Evolutionary conservation across 2,329 filamentous ascomycete genomes (phyloP).

Genomic region (Rachicladosporium sp.): DNA sequence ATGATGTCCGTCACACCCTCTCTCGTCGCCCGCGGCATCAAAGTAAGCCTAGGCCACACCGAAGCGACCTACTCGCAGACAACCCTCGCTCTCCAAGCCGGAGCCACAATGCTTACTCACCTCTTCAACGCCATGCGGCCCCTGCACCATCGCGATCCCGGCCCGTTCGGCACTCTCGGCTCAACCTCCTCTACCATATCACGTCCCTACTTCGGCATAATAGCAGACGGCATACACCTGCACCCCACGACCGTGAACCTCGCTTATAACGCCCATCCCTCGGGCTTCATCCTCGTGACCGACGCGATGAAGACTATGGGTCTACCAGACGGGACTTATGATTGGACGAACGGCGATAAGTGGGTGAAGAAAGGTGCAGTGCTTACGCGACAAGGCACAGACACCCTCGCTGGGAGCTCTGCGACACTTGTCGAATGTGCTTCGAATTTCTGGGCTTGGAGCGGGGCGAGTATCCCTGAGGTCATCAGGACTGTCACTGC

Average conservation of each 20-base stretch:
- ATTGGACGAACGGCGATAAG: constrained; percentile 64
- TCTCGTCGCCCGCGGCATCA: constrained; percentile 52
- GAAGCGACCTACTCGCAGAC: constrained; percentile 79
- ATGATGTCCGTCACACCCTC: constrained; percentile 52
- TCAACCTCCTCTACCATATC: constrained; percentile 30
- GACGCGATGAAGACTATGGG: constrained; percentile 89
- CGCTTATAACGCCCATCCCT: constrained; percentile 72
- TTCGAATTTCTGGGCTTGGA: constrained; percentile 68
- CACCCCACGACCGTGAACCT: constrained; percentile 83
- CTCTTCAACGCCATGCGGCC: constrained; percentile 90
- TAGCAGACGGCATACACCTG: constrained; percentile 79
- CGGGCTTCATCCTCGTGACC: constrained; percentile 77
- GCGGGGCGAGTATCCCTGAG: constrained; percentile 53
- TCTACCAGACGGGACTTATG: constrained; percentile 69
- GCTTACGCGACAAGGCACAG: constrained; percentile 63
- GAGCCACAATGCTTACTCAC: constrained; percentile 82
- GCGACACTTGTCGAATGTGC: constrained; percentile 61
- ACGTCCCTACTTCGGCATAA: constrained; percentile 76
- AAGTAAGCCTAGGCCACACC: constrained; percentile 74
- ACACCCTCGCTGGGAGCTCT: constrained; percentile 53
- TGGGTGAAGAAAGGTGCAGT: constrained; percentile 60
- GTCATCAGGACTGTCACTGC: constrained; percentile 61
- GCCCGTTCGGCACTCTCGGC: constrained; percentile 76
- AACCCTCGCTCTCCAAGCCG: constrained; percentile 55
- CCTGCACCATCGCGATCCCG: constrained; percentile 80